A percentile compares a stretch with the other conserved stretches of the same genome.
Evolutionary conservation across 129 eudicot species (phyloP).

Genomic region (Logfia minima): DNA sequence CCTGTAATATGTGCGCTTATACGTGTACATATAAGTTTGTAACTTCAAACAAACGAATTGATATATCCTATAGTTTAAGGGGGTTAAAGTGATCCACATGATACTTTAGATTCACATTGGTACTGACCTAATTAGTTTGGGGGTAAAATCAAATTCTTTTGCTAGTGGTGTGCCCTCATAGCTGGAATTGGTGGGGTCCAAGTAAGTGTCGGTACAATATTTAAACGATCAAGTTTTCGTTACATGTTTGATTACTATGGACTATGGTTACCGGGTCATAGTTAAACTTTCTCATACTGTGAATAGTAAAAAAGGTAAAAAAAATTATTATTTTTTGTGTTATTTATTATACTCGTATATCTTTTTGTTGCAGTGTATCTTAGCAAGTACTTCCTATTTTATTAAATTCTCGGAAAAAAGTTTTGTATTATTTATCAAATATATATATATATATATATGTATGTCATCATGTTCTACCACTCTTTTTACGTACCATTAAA

Average conservation of each 20-base stretch:
- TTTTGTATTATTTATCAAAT: too few relatives aligned
- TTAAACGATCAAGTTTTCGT: background rate
- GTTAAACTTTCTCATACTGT: too few relatives aligned
- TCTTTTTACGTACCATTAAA: too few relatives aligned
- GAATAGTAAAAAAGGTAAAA: too few relatives aligned
- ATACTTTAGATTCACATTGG: background rate
- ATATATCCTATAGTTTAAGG: constrained; percentile 8
- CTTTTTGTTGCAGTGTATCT: too few relatives aligned
- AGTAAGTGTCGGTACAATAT: constrained; percentile 39
- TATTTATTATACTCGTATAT: too few relatives aligned
- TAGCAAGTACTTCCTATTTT: too few relatives aligned
- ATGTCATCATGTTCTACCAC: too few relatives aligned
- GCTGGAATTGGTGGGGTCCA: constrained; percentile 27
- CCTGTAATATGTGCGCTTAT: background rate
- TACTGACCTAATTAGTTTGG: constrained; percentile 7
- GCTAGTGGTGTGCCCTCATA: constrained; percentile 25
- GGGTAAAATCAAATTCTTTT: background rate
- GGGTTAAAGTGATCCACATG: background rate
- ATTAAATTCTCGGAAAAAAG: too few relatives aligned
- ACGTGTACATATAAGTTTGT: background rate
- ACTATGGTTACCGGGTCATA: too few relatives aligned
- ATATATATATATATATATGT: too few relatives aligned
- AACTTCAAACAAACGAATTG: background rate
- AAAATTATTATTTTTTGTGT: too few relatives aligned
- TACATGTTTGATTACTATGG: background rate